Base-by-base conservation (phyloP, 768 basidiomycete genomes). In the Pilatotrama ljubarskyi region DNA sequence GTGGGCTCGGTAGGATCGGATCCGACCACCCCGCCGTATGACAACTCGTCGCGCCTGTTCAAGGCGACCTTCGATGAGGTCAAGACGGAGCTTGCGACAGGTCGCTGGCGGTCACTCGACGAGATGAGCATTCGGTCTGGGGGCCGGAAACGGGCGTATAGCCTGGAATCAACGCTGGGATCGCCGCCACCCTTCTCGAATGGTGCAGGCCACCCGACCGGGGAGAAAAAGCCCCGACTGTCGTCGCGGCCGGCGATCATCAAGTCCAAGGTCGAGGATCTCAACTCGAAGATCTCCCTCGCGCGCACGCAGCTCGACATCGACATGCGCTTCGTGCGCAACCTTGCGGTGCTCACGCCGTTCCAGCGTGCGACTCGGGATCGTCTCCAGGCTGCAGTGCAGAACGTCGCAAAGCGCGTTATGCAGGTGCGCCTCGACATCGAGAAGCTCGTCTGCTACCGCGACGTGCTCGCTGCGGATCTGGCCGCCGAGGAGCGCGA, bases 281-380 rank as follows among this genome's bases (percentile, higher is more conserved):
- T 97, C 59, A 84, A 93, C 46, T 71, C 76, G 17, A 80, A 78
- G 58, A 83, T 93, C 54, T 70, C 75, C 15, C 71, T 77, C 2
- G 77, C 78, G 25, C 83, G 86, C 61, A 69, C 78, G 1, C 80
- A 83, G 60, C 84, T 96, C 22, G 84, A 89, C 49, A 72, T 81
- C 10, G 83, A 89, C 62, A 74, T 95, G 70, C 85, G 88, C 17
- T 76, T 88, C 42, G 83, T 89, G 20, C 87, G 90, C 41, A 96
- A 95, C 67, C 80, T 98, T 20, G 87, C 87, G 1, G 83, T 90
- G 42, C 79, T 98, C 38, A 89, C 92, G 15, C 95, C 97, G 3
- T 95, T 98, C 72, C 91, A 88, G 68, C 84, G 84, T 48, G 78
- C 86, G 9, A 95, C 95, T 3, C 84, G 95, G 47, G 90, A 93